Evolutionary conservation across 2,329 filamentous ascomycete species (phyloP).

Genomic region (Penicillium sp.): DNA sequence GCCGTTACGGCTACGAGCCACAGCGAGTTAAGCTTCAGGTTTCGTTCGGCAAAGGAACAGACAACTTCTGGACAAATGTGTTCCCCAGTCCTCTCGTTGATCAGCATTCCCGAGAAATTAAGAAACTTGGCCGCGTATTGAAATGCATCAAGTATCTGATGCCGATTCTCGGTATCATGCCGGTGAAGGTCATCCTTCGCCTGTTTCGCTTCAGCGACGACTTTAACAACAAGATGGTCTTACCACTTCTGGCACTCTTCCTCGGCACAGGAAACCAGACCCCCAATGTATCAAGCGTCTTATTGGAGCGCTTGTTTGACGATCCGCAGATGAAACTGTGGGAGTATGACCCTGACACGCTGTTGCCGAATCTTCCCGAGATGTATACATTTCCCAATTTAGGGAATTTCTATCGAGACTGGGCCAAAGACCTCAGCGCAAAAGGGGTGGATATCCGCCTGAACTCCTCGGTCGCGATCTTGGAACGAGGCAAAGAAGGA

Average conservation of each 20-base stretch:
- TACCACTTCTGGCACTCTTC: constrained; percentile 73
- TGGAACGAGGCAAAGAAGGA: constrained; percentile 55
- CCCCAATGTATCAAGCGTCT: constrained; percentile 69
- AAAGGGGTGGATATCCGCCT: constrained; percentile 61
- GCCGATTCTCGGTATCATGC: constrained; percentile 59
- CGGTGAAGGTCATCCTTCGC: constrained; percentile 66
- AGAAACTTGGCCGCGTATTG: constrained; percentile 58
- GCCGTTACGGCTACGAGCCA: constrained; percentile 59
- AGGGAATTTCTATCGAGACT: constrained; percentile 60
- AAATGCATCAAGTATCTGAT: constrained; percentile 60
- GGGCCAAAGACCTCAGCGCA: constrained; percentile 55
- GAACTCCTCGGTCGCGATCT: constrained; percentile 39
- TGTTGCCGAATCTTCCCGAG: constrained; percentile 58
- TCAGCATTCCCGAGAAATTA: constrained; percentile 59
- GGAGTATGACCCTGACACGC: constrained; percentile 60
- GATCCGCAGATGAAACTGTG: constrained; percentile 64
- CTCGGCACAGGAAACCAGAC: constrained; percentile 76
- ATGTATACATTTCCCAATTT: constrained; percentile 67
- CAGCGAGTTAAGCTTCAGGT: constrained; percentile 63
- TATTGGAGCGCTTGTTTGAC: constrained; percentile 64
- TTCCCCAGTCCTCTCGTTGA: constrained; percentile 61
- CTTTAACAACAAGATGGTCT: constrained; percentile 71
- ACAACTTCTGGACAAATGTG: constrained; percentile 65
- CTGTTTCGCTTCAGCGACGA: constrained; percentile 70
- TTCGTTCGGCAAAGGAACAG: constrained; percentile 61